These are phyloP conservation scores for Pseudogymnoascus verrucosus DNA, from an alignment of 2,329 filamentous ascomycete genomes.

Conservation along the genomic window DNA sequence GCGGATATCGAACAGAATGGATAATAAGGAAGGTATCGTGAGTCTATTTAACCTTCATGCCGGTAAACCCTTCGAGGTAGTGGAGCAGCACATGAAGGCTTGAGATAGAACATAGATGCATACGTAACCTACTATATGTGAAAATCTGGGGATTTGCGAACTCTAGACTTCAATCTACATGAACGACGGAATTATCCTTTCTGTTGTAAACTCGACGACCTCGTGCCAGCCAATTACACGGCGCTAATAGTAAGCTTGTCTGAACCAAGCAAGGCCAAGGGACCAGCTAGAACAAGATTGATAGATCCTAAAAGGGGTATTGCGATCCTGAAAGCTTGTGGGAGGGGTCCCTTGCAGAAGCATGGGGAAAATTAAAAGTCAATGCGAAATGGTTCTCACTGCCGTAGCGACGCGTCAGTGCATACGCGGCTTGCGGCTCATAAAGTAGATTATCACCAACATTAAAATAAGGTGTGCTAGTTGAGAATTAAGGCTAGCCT, in stretches of 20 bases:
- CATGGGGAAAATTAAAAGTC: neutral
- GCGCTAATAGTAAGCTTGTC: neutral
- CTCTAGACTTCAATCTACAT: neutral
- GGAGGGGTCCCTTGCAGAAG: neutral
- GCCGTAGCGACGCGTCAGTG: neutral
- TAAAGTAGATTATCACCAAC: neutral
- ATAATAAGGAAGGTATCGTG: neutral
- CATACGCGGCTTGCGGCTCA: neutral
- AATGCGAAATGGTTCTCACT: neutral
- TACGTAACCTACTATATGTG: slow-evolving; percentile 1
- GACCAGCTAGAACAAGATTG: neutral
- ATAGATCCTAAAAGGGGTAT: neutral
- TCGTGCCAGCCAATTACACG: neutral
- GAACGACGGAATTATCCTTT: neutral
- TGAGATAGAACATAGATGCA: neutral
- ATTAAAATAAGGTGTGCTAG: neutral
- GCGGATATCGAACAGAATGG: neutral
- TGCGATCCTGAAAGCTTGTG: neutral
- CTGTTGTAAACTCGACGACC: neutral
- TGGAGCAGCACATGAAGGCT: neutral
- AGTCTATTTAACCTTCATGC: neutral
- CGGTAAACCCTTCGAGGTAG: neutral
- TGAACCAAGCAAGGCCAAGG: slow-evolving; percentile 1
- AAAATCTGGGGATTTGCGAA: neutral
- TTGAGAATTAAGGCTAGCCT: slow-evolving; percentile 24